Evolutionary conservation across 2,329 filamentous ascomycete species (phyloP).

Genomic region (Ophiocordyceps unilateralis): DNA sequence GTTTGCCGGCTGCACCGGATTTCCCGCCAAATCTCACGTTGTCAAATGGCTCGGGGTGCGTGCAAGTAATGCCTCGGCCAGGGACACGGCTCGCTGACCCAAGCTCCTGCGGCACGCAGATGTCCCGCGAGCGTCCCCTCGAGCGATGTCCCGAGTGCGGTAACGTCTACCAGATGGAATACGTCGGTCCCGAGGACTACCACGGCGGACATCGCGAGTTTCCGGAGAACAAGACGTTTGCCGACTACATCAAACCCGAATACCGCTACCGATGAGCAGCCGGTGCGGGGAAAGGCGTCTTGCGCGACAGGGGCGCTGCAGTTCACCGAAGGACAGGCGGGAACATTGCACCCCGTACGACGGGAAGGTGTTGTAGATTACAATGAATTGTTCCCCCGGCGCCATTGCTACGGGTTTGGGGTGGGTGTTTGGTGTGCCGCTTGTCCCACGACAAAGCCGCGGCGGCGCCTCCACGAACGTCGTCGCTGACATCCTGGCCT

Average conservation of each 20-base stretch:
- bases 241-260: conserved; percentile 87
- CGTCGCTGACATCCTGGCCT: too few relatives aligned
- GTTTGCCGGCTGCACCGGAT: conserved; percentile 91
- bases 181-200: conserved; percentile 69
- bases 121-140: conserved; percentile 75
- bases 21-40: conserved; percentile 77
- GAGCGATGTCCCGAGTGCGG: conserved; percentile 97
- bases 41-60: conserved; percentile 82
- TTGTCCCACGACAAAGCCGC: not conserved
- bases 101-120: conserved; percentile 30
- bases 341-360: conserved; percentile 5
- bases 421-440: conserved; percentile 3
- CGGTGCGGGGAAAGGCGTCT: conserved; percentile 12
- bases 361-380: conserved; percentile 22
- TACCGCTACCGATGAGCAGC: conserved; percentile 70
- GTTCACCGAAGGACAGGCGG: too few relatives aligned
- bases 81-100: conserved; percentile 1
- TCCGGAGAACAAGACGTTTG: conserved; percentile 88
- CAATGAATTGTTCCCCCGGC: conserved; percentile 12
- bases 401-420: conserved; percentile 8
- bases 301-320: not conserved
- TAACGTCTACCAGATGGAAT: conserved; percentile 95
- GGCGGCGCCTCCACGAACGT: too few relatives aligned
- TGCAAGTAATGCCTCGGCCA: conserved; percentile 8
- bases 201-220: conserved; percentile 40